These are phyloP conservation scores for Heterobasidion parviporum DNA, from an alignment of 1,284 basidiomycete species.

Conservation along the genomic window DNA sequence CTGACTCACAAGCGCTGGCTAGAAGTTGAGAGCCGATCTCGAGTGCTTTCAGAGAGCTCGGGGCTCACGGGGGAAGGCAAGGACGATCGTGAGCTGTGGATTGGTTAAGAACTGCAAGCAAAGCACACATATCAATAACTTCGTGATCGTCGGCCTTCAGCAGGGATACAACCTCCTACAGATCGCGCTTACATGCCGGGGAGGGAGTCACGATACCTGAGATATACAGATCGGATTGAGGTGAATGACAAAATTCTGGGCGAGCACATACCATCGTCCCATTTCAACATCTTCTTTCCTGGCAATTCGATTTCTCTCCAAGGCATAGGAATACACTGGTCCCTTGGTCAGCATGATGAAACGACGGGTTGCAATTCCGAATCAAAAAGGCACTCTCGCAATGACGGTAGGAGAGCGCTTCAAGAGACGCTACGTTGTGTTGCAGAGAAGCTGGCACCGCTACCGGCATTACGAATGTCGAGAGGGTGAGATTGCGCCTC, in stretches of 20 bases:
- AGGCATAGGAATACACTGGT: constrained; percentile 44
- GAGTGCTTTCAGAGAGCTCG: constrained; percentile 25
- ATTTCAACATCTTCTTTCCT: constrained; percentile 33
- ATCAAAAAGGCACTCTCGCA: too few species aligned
- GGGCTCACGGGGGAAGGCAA: constrained; percentile 24
- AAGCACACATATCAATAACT: constrained; percentile 36
- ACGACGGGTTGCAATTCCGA: too few species aligned
- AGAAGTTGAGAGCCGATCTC: constrained; percentile 32
- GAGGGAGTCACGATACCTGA: constrained; percentile 42
- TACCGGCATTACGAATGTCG: too few species aligned
- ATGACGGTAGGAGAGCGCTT: too few species aligned
- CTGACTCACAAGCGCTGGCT: constrained; percentile 26
- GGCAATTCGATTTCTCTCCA: constrained; percentile 41
- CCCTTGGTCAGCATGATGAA: too few species aligned
- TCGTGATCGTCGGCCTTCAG: constrained; percentile 43
- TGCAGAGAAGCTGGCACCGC: too few species aligned
- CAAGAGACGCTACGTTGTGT: too few species aligned
- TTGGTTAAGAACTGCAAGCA: neutral
- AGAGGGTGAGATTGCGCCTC: too few species aligned
- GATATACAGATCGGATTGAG: too few species aligned
- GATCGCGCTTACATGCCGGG: constrained; percentile 51
- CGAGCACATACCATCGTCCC: constrained; percentile 48
- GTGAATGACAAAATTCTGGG: constrained; percentile 23
- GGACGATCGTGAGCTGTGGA: neutral
- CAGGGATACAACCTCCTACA: constrained; percentile 39